Percentiles rank a stretch among this genome's conserved stretches.
Evolutionary conservation across 306 rosid genomes (phyloP).

Genomic region (Pyrus bretschneideri): DNA sequence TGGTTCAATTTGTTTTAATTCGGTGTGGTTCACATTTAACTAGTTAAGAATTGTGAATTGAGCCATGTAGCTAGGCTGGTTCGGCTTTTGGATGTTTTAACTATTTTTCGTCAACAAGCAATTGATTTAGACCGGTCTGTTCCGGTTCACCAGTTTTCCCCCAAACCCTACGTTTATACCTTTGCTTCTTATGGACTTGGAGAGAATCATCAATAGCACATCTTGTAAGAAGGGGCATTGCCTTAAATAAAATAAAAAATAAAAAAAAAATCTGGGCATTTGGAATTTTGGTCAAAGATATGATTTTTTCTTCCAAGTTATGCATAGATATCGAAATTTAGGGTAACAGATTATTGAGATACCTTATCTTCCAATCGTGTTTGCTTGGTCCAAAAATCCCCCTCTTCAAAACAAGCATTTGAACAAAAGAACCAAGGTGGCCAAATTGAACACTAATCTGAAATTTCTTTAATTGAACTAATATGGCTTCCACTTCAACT

Average conservation of each 20-base stretch:
- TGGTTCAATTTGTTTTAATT: not conserved
- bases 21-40: not conserved
- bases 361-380: slow-evolving; percentile 33
- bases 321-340: slow-evolving; percentile 29
- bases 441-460: slow-evolving; percentile 19
- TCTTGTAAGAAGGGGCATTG: not conserved
- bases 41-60: not conserved
- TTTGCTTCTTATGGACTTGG: not conserved
- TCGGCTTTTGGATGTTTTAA: not conserved
- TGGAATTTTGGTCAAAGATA: slow-evolving; percentile 40
- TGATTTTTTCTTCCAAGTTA: slow-evolving; percentile 6
- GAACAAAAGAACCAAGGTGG: slow-evolving; percentile 33
- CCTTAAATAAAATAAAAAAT: not conserved
- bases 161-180: not conserved
- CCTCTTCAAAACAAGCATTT: slow-evolving; percentile 12
- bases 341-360: slow-evolving; percentile 34
- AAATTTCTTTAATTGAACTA: not conserved
- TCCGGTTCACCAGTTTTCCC: too few relatives aligned
- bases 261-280: slow-evolving; percentile 19
- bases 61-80: not conserved
- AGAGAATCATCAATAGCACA: slow-evolving; percentile 22
- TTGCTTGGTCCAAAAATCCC: slow-evolving; percentile 16
- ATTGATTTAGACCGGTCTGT: too few relatives aligned
- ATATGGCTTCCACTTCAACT: slow-evolving; percentile 44
- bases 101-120: not conserved